Percentiles rank a stretch among this genome's conserved stretches.
Conservation (phyloP, 2,329 filamentous ascomycete species). For the Bipolaris cookei region DNA sequence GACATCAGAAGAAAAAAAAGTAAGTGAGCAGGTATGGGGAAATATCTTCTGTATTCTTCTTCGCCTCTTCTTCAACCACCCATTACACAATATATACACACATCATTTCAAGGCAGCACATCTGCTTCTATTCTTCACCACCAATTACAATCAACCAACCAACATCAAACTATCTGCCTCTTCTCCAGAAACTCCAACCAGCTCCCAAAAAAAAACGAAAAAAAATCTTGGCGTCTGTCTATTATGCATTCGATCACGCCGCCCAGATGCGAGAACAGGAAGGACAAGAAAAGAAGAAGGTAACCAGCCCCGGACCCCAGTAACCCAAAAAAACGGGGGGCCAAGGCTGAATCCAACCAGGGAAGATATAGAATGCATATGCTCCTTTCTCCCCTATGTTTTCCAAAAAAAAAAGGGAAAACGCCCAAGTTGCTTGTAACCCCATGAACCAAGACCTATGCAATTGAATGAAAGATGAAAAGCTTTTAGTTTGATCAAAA, state of each 20-base stretch:
- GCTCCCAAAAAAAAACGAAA: background rate
- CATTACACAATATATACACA: slow-evolving; percentile 8
- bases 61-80: slow-evolving; percentile 1
- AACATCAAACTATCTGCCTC: no score
- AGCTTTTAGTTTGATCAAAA: background rate
- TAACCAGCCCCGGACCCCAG: background rate
- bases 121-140: background rate
- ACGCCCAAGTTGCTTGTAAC: background rate
- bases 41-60: background rate
- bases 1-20: no score
- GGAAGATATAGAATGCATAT: background rate
- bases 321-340: background rate
- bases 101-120: background rate
- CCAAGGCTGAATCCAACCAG: background rate
- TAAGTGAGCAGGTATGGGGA: no score
- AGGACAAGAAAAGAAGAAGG: background rate
- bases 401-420: background rate
- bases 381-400: background rate
- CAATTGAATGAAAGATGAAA: background rate
- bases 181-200: no score
- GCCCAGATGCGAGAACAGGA: background rate
- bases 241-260: background rate
- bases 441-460: background rate
- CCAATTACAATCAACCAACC: background rate
- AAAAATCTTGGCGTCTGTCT: background rate